Conservation (phyloP, 306 rosid species). For the Mucuna pruriens region DNA sequence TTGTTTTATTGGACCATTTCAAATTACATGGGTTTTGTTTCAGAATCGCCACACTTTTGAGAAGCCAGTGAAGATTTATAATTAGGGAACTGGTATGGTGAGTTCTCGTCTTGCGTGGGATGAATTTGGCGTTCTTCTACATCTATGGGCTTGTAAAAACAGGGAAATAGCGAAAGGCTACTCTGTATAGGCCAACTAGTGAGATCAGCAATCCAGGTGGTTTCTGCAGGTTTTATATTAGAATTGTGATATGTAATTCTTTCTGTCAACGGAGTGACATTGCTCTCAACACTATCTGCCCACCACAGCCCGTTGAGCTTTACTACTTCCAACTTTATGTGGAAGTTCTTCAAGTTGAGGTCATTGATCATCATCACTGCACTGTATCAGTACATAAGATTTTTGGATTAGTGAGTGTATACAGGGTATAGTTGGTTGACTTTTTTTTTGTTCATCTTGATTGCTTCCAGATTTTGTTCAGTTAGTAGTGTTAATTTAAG, state of each 20-base stretch:
- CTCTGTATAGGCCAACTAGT: constrained; percentile 55
- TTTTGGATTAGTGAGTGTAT: constrained; percentile 75
- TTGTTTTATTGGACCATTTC: constrained; percentile 23
- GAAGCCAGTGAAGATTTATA: constrained; percentile 93
- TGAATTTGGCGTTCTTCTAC: constrained; percentile 50
- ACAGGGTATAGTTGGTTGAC: constrained; percentile 70
- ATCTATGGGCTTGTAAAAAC: constrained; percentile 50
- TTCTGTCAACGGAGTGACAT: constrained; percentile 59
- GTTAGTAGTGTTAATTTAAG: constrained; percentile 37
- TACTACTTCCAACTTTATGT: constrained; percentile 45
- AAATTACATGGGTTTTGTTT: constrained; percentile 42
- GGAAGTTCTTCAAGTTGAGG: constrained; percentile 56
- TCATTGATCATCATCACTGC: constrained; percentile 57
- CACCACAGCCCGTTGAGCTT: constrained; percentile 50
- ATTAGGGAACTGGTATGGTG: constrained; percentile 53
- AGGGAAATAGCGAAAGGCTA: constrained; percentile 42
- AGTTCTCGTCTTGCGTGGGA: constrained; percentile 40
- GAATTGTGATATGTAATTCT: constrained; percentile 69
- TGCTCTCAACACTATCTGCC: constrained; percentile 50
- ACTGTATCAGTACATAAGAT: constrained; percentile 68
- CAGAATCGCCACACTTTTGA: constrained; percentile 91
- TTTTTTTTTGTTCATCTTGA: constrained; percentile 36
- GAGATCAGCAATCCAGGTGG: constrained; percentile 52
- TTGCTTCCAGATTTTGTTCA: constrained; percentile 49
- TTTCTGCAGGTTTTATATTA: constrained; percentile 56